A percentile compares a stretch with the other conserved stretches of the same genome.
phyloP scores from a whole-genome alignment of 345 rosid genomes.

The Tarenaya hassleriana region DNA sequence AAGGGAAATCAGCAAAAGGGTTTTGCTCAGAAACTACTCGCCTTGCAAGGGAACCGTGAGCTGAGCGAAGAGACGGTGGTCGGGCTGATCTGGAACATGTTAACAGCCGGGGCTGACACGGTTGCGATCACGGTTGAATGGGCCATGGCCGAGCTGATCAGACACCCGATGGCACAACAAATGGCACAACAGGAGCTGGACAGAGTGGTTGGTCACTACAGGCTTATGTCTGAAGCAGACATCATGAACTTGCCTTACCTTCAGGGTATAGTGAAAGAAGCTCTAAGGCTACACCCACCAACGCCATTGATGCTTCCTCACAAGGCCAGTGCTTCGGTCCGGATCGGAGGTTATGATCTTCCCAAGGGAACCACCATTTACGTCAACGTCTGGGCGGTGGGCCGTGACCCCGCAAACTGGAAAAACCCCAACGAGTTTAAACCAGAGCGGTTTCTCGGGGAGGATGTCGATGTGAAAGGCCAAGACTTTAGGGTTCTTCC shows the following conservation, averaged over 20 bases:
- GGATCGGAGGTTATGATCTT: constrained; percentile 37
- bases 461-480: constrained; percentile 37
- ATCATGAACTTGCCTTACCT: constrained; percentile 32
- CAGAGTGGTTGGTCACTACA: constrained; percentile 28
- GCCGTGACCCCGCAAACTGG: constrained; percentile 33
- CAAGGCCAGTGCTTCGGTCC: constrained; percentile 28
- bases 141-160: constrained; percentile 44
- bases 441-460: constrained; percentile 36
- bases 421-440: constrained; percentile 30
- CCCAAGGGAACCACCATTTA: constrained; percentile 32
- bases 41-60: constrained; percentile 25
- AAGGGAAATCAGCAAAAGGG: constrained; percentile 18
- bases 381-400: constrained; percentile 37
- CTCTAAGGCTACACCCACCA: constrained; percentile 40
- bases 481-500: constrained; percentile 44
- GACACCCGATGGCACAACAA: constrained; percentile 19
- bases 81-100: constrained; percentile 47
- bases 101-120: constrained; percentile 43
- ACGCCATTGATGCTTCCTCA: constrained; percentile 49
- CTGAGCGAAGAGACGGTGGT: constrained; percentile 34
- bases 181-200: constrained; percentile 35
- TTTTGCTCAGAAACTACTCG: constrained; percentile 24
- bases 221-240: constrained; percentile 37
- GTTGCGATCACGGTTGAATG: constrained; percentile 37
- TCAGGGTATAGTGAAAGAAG: constrained; percentile 35